These are phyloP conservation scores for Sanghuangporus baumii DNA, from an alignment of 1,284 basidiomycete genomes.

Conservation along the genomic window DNA sequence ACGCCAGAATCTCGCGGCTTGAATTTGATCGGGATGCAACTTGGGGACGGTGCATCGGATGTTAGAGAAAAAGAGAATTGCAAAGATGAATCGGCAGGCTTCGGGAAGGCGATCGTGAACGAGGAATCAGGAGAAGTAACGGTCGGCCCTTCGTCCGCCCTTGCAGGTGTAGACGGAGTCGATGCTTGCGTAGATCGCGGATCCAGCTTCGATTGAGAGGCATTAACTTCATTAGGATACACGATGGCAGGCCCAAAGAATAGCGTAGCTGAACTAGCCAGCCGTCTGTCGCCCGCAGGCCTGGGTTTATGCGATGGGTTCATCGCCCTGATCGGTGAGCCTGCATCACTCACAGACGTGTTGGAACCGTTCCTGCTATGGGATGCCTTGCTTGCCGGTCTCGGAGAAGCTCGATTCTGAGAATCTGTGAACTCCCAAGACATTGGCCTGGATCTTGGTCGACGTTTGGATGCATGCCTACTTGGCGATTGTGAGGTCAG, in stretches of 20 bases:
- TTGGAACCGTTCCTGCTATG: slow-evolving; percentile 21
- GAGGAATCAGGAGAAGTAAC: slow-evolving; percentile 4
- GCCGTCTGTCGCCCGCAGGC: slow-evolving; percentile 3
- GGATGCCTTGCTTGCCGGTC: slow-evolving; percentile 35
- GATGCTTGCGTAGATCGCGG: slow-evolving; percentile 23
- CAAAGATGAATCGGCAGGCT: slow-evolving; percentile 21
- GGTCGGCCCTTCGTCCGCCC: slow-evolving; percentile 22
- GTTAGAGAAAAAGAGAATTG: slow-evolving; percentile 55
- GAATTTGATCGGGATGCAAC: slow-evolving; percentile 60
- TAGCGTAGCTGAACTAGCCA: slow-evolving; percentile 50
- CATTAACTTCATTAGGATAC: slow-evolving; percentile 26
- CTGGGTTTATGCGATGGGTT: slow-evolving; percentile 13
- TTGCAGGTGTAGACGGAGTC: slow-evolving; percentile 22
- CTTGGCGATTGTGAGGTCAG: slow-evolving; percentile 61
- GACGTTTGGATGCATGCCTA: slow-evolving; percentile 65
- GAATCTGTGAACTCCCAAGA: slow-evolving; percentile 55
- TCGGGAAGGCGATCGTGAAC: slow-evolving; percentile 13
- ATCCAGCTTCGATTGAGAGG: neutral
- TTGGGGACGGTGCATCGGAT: slow-evolving; percentile 43
- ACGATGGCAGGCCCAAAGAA: slow-evolving; percentile 68
- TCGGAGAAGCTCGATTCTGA: slow-evolving; percentile 24
- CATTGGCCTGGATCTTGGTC: slow-evolving; percentile 61
- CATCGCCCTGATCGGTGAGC: slow-evolving; percentile 5
- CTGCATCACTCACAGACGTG: slow-evolving; percentile 18
- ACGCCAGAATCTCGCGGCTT: slow-evolving; percentile 62